Evolutionary conservation across 306 rosid species (phyloP).

Genomic region (Cicer arietinum): DNA sequence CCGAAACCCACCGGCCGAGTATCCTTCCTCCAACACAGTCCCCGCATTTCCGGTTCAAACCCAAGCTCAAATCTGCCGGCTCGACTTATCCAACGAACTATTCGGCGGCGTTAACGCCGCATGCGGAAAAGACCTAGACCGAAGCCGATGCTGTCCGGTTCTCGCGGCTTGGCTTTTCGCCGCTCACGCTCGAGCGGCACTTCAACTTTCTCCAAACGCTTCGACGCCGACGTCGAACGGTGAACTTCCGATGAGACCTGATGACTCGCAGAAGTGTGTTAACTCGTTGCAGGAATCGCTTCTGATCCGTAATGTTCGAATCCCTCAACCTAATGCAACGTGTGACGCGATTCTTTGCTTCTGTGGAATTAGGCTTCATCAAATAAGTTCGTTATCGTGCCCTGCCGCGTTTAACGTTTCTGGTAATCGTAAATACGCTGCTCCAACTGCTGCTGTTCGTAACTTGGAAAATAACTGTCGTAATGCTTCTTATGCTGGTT

Average conservation of each 20-base stretch:
- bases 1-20: conserved; percentile 64
- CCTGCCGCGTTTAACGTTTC: conserved; percentile 83
- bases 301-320: conserved; percentile 63
- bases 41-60: conserved; percentile 87
- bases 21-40: conserved; percentile 70
- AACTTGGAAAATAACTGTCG: conserved; percentile 76
- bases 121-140: conserved; percentile 85
- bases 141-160: conserved; percentile 96
- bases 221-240: conserved; percentile 54
- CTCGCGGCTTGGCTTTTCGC: conserved; percentile 98
- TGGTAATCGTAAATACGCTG: conserved; percentile 60
- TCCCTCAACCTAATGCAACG: conserved; percentile 87
- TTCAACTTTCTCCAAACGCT: not conserved
- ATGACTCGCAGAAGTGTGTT: conserved; percentile 94
- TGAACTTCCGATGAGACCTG: conserved; percentile 92
- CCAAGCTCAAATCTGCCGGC: conserved; percentile 66
- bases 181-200: conserved; percentile 88
- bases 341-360: conserved; percentile 92
- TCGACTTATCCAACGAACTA: conserved; percentile 91
- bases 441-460: conserved; percentile 77
- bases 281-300: conserved; percentile 85
- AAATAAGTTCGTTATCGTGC: conserved; percentile 79
- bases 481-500: conserved; percentile 85
- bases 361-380: conserved; percentile 93
- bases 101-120: conserved; percentile 96